Evolutionary conservation across 2,329 filamentous ascomycete species (phyloP), one percentile per base, ranked within the genome.

Genomic region (Alternaria alternata): DNA sequence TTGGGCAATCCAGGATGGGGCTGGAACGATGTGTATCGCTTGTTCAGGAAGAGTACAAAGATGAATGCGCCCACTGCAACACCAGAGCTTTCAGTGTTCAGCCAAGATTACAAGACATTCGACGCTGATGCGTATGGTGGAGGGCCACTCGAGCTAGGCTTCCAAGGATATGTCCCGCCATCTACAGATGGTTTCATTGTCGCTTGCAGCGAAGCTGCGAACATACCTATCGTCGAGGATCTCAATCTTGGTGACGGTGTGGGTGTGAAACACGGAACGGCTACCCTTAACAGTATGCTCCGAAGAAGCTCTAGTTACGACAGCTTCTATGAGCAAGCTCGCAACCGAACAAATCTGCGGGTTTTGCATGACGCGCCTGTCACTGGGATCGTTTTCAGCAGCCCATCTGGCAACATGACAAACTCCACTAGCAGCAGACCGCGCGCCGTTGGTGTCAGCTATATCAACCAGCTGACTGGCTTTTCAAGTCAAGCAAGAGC

Each of bases 1-100:
- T 72, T 88, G 8, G 87, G 87, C 1, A 89, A 89, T 61, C 57
- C 72, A 2, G 86, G 85, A 1, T 89, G 87, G 87, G 79, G 81
- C 1, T 72, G 68, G 69, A 30, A 65, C 7, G 63, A 71, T 24
- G 62, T 69, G 2, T 70, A 64, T 46, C 67, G 55, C 3, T 48
- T 68, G 0, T 75, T 75, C 38, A 52, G 43, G 47, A 75, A 68
- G 61, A 71, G 67, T 34, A 77, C 74, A 3, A 70, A 64, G 22
- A 67, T 76, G 56, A 75, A 74, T 47, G 62, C 74, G 4, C 73
- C 74, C 16, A 69, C 63, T 16, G 39, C 53, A 5, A 65, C 65
- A 1, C 34, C 63, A 1, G 61, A 71, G 48, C 63, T 70, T 34
- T 61, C 70, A 26, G 70, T 59, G 4, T 75, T 75, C 44, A 67